Base-by-base conservation (phyloP, 2,329 filamentous ascomycete genomes). In the Aspergillus fumigatiaffinis region DNA sequence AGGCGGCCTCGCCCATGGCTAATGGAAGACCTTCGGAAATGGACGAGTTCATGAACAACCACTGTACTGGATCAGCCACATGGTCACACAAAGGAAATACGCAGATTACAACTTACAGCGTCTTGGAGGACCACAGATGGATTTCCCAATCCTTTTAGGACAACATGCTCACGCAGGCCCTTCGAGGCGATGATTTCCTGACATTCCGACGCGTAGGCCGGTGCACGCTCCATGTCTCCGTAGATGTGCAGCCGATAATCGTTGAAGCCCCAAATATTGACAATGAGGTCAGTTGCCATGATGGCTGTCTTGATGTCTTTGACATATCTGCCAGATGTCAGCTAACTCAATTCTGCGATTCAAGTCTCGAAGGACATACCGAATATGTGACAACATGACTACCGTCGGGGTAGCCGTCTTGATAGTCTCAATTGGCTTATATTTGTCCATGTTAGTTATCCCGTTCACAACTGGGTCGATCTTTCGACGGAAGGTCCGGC, bases 221-320 rank as follows among this genome's bases (percentile, higher is more conserved):
- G 84, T 25, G 84, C 80, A 59, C 85, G 84, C 68, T 87, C 85
- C 54, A 86, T 82, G 25, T 83, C 84, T 14, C 85, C 85, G 63
- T 87, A 87, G 21, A 87, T 82, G 57, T 85, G 80, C 2, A 87
- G 78, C 53, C 80, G 78, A 69, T 87, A 87, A 58, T 87, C 84
- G 46, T 78, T 80, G 70, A 87, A 87, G 20, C 84, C 84, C 79
- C 82, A 87, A 62, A 84, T 79, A 65, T 87, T 87, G 61, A 86
- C 80, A 59, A 87, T 87, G 60, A 87, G 81, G 63, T 87, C 84
- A 1, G 85, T 84, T 6, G 85, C 84, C 5, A 87, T 74, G 26
- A 87, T 79, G 3, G 85, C 84, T 1, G 80, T 86, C 69, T 87
- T 87, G 70, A 87, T 85, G 60, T 87, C 85, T 68, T 87, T 87